Evolutionary conservation across 495 filamentous ascomycete species (phyloP).

Genomic region (Penicillium antarcticum): DNA sequence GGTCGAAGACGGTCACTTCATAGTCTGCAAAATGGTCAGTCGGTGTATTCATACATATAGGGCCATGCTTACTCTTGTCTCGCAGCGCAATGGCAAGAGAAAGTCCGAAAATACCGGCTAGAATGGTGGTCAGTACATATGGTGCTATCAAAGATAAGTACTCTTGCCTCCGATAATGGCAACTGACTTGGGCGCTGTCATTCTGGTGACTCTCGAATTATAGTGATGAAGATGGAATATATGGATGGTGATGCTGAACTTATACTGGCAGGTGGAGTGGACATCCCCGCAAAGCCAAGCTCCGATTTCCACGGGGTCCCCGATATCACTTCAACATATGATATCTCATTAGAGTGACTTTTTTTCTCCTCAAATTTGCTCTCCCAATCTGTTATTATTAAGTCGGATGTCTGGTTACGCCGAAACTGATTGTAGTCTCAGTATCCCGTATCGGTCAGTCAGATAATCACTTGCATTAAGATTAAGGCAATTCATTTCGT

Average conservation of each 20-base stretch:
- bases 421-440: background rate
- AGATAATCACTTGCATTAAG: no score
- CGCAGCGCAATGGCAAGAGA: slow-evolving; percentile 12
- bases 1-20: slow-evolving; percentile 13
- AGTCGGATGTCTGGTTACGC: background rate
- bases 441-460: no score
- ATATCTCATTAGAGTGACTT: no score
- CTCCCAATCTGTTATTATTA: no score
- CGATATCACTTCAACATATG: no score
- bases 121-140: background rate
- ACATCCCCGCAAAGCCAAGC: background rate
- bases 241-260: no score
- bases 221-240: no score
- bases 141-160: background rate
- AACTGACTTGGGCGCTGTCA: slow-evolving; percentile 9
- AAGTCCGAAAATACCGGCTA: slow-evolving; percentile 17
- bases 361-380: no score
- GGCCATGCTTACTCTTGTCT: slow-evolving; percentile 1
- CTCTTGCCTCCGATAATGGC: slow-evolving; percentile 12
- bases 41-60: background rate
- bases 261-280: background rate
- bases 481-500: no score
- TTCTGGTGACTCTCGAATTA: background rate
- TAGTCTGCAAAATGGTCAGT: background rate
- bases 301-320: no score